A percentile compares a stretch with the other conserved stretches of the same genome.
phyloP scores from a whole-genome alignment of 2,329 filamentous ascomycete species.

The Dryadomyces sulphureus region DNA sequence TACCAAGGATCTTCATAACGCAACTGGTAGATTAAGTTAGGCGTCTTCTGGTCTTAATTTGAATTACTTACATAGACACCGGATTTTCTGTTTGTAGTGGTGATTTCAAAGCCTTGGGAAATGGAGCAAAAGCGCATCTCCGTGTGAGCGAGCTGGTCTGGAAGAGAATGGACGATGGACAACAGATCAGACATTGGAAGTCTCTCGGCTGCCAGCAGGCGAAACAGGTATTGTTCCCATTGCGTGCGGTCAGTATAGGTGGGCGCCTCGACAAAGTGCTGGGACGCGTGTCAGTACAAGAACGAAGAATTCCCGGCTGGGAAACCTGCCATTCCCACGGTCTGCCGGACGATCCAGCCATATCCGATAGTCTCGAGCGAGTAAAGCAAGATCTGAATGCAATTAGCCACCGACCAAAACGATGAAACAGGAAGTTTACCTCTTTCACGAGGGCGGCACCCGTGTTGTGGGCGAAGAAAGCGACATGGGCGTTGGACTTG shows the following conservation, averaged over 20 bases:
- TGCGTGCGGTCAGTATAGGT: neutral
- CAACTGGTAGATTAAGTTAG: neutral
- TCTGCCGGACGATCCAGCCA: neutral
- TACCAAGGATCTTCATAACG: constrained; percentile 3
- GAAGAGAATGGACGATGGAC: neutral
- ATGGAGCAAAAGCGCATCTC: neutral
- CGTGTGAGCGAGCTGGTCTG: neutral
- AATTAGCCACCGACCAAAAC: neutral
- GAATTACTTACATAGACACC: neutral
- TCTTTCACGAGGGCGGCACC: constrained; percentile 4
- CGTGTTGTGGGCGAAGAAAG: constrained; percentile 1
- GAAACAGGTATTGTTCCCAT: constrained; percentile 3
- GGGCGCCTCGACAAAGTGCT: constrained; percentile 1
- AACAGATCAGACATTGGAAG: neutral
- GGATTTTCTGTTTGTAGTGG: neutral
- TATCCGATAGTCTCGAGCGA: neutral
- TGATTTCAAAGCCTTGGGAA: neutral
- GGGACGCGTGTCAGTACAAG: neutral
- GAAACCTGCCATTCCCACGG: neutral
- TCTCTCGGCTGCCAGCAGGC: neutral
- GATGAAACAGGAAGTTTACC: neutral
- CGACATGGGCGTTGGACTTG: neutral
- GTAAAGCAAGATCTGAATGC: neutral
- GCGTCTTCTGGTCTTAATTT: neutral
- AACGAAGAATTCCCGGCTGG: too few relatives aligned